Evolutionary conservation across 805 yeast genomes (phyloP), one percentile per base, ranked within the genome.

Genomic region (Pichia cephalocereana): DNA sequence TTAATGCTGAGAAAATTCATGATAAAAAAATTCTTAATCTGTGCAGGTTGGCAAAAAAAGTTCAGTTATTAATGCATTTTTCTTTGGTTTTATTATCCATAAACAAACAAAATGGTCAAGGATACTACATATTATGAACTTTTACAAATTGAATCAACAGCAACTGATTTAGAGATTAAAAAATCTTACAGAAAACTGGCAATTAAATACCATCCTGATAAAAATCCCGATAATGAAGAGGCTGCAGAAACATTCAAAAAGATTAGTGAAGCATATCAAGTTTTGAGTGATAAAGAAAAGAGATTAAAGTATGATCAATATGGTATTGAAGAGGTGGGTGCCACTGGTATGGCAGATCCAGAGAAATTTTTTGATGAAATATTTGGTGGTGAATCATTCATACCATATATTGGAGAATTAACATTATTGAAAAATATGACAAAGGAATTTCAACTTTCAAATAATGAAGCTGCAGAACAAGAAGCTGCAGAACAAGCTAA

Each of bases 101-200:
- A n/a, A 34, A 68, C 69, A 6, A 67, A 69, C 45, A 54, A 54
- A 19, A 19, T 87, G 95, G 95, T 83, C 17, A 84, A 80, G 54
- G 97, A 90, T 57, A 84, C 95, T 0, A 77, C 75, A 11, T 93
- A 91, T 66, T 93, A 93, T 65, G 99, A 93, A 54, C 65, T 81
- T 15, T 70, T 93, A 44, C 86, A 79, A 37, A 83, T 91, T 17
- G 57, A 67, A 27, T 74, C 82, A 19, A 76, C 76, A 12, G 97
- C 97, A 18, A 75, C 85, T 0, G 82, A 82, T 6, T 70, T 77
- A 11, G 96, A 93, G 54, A 86, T 93, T 66, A 93, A 93, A 67
- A 88, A 88, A 64, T 96, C 97, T 0, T 93, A 93, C 66, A 76
- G 99, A 53, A 86, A 85, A 63, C 80, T 81, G 64, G 98, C 98